phyloP scores from a whole-genome alignment of 345 rosid genomes.

The Limnanthes douglasii region DNA sequence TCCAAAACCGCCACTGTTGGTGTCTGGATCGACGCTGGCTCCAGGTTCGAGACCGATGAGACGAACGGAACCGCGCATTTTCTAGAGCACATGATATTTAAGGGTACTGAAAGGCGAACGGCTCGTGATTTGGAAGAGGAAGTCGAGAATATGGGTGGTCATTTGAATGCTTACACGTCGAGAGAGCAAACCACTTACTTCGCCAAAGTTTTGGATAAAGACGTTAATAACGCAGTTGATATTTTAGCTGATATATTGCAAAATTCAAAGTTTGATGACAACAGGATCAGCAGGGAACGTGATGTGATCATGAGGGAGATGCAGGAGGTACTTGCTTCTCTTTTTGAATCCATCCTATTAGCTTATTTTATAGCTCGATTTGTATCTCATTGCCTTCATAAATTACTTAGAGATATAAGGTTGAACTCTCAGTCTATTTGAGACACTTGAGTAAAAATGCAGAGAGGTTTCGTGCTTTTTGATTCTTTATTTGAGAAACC shows the following conservation, averaged over 20 bases:
- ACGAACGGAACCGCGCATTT: constrained; percentile 93
- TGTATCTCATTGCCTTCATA: too few species aligned
- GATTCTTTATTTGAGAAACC: too few species aligned
- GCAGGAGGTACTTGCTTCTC: constrained; percentile 84
- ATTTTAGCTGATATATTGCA: constrained; percentile 89
- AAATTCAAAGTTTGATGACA: constrained; percentile 60
- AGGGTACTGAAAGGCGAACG: constrained; percentile 64
- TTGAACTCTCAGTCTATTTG: too few species aligned
- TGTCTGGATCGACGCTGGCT: constrained; percentile 97
- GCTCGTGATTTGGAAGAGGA: constrained; percentile 69
- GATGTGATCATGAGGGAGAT: constrained; percentile 68
- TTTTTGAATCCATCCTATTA: too few species aligned
- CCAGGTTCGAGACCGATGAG: constrained; percentile 76
- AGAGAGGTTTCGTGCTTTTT: too few species aligned
- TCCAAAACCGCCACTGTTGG: constrained; percentile 80
- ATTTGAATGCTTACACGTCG: constrained; percentile 83
- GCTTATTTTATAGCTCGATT: too few species aligned
- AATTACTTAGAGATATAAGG: too few species aligned
- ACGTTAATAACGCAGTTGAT: constrained; percentile 55
- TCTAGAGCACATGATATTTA: constrained; percentile 94
- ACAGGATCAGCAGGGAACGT: constrained; percentile 50
- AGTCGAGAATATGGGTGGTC: constrained; percentile 95
- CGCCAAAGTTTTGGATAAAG: constrained; percentile 73
- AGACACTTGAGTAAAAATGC: too few species aligned
- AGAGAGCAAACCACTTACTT: constrained; percentile 96